A percentile compares a stretch with the other conserved stretches of the same genome.
These are phyloP conservation scores for Aphanomyces stellatus DNA, from an alignment of 352 stramenopile genomes.

Conservation along the genomic window DNA sequence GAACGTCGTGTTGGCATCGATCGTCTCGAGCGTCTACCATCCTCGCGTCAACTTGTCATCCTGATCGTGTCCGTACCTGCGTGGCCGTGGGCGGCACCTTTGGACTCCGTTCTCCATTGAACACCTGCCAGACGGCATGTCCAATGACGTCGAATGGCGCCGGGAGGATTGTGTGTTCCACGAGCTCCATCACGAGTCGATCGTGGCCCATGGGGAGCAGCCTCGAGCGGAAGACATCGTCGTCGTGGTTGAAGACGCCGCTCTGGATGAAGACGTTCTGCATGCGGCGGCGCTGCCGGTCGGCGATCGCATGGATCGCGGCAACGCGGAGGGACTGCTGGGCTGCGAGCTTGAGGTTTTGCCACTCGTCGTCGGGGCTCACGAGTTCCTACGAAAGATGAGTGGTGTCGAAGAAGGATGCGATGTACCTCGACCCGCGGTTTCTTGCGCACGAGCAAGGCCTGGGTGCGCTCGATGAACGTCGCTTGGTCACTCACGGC, in stretches of 20 bases:
- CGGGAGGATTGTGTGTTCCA: not conserved
- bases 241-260: not conserved
- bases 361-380: not conserved
- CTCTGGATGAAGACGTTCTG: constrained; percentile 8
- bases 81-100: not conserved
- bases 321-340: not conserved
- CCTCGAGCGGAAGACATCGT: not conserved
- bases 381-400: no score
- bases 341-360: not conserved
- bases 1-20: not conserved
- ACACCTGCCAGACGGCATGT: not conserved
- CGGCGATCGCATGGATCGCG: constrained; percentile 3
- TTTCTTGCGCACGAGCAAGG: not conserved
- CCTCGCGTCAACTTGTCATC: not conserved
- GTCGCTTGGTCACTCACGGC: not conserved
- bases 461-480: constrained; percentile 6
- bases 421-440: not conserved
- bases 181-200: not conserved
- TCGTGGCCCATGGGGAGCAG: not conserved
- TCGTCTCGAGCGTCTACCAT: not conserved
- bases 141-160: not conserved
- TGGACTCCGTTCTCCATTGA: not conserved
- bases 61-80: not conserved
- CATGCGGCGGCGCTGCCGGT: not conserved
- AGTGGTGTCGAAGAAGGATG: no score